Evolutionary conservation across 1,139 yeast genomes (phyloP), one percentile per base, ranked within the genome.

Genomic region (Protomyces inundatus): DNA sequence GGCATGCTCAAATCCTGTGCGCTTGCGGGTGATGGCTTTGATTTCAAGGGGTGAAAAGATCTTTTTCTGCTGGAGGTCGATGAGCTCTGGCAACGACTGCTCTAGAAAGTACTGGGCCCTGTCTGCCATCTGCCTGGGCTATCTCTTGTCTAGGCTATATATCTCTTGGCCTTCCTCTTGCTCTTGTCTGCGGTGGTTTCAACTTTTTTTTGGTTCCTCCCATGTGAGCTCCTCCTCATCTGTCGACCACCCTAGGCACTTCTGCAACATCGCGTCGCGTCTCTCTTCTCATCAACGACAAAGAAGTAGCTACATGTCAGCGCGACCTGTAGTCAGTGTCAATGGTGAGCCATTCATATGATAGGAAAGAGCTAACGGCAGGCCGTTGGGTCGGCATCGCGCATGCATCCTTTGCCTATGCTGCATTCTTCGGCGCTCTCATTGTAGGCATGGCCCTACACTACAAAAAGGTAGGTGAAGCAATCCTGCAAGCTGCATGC

Each of bases 1-100:
- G 67, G 97, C 79, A 74, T 93, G 97, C 76, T 95, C 99, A 71
- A 90, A 93, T 75, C 91, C 97, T 0, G 98, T 91, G 77, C 98
- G 83, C 73, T 90, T 84, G 77, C 93, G 85, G 91, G 93, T 90
- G 67, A 95, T 87, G 79, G 84, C 82, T 60, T 87, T 85, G 69
- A 90, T 84, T 75, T 95, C 98, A 35, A 65, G 69, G 65, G 74
- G 74, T 46, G 74, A 69, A 74, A 93, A 95, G 16, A 95, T 78
- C 1, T 91, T 93, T 72, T 89, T 87, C 67, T 82, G 83, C 67
- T 87, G 85, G 57, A 95, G 82, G 73, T 93, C 98, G 72, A 90
- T 93, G 66, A 95, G 81, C 76, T 95, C 99, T 0, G 97, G 96
- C 72, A 93, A 91, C 6, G 91, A 82, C 76, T 82, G 85, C 76